These are phyloP conservation scores for Rubia occidens DNA, from an alignment of 305 asterid species.

Conservation along the genomic window DNA sequence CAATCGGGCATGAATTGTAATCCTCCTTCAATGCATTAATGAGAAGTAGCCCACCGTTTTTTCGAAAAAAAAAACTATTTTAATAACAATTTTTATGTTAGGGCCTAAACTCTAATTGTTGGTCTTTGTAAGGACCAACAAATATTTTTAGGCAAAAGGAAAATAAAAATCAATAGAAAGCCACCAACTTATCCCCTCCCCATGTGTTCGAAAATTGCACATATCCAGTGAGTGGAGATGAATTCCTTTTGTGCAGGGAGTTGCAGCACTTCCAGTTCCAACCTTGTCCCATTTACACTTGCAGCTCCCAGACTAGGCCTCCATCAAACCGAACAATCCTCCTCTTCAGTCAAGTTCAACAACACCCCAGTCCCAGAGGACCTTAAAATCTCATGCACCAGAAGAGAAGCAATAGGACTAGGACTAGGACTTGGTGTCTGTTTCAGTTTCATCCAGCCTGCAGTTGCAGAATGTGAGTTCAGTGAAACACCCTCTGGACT, in stretches of 20 bases:
- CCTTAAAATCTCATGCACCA: conserved; percentile 19
- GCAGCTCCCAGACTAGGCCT: background rate
- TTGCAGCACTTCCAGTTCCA: background rate
- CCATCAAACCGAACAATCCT: background rate
- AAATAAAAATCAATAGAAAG: background rate
- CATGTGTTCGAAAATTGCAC: background rate
- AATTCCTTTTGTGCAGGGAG: conserved; percentile 7
- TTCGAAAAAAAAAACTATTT: no score
- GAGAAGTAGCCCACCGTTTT: no score
- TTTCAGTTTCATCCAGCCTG: conserved; percentile 25
- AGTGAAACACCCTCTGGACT: conserved; percentile 64
- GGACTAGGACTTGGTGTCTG: conserved; percentile 25
- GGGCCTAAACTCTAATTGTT: no score
- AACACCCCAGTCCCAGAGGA: background rate
- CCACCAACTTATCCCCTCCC: background rate
- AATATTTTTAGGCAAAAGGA: background rate
- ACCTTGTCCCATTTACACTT: background rate
- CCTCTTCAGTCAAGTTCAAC: conserved; percentile 1
- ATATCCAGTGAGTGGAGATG: conserved; percentile 9
- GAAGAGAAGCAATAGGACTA: conserved; percentile 54
- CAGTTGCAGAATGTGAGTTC: conserved; percentile 44
- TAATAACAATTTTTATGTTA: no score
- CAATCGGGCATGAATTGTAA: no score
- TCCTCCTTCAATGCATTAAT: no score
- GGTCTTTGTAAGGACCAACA: no score